Percentiles rank a stretch among this genome's conserved stretches.
phyloP scores from a whole-genome alignment of 257 asterid species.

The Penstemon davidsonii region DNA sequence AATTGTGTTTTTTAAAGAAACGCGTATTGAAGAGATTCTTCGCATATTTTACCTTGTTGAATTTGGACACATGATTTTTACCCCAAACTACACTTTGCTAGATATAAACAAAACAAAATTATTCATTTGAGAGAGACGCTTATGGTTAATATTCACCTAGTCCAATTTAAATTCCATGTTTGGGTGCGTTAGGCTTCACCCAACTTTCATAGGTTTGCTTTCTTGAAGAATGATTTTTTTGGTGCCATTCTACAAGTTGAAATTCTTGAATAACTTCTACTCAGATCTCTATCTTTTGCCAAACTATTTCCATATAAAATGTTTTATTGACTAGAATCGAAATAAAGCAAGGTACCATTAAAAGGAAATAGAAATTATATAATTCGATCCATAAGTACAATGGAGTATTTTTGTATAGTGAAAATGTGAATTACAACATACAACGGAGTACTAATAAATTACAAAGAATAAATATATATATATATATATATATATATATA shows the following conservation, averaged over 20 bases:
- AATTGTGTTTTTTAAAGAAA: background rate
- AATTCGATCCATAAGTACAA: too few relatives aligned
- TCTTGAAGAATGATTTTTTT: slow-evolving; percentile 31
- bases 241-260: slow-evolving; percentile 21
- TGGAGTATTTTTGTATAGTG: too few relatives aligned
- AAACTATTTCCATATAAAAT: slow-evolving; percentile 20
- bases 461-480: too few relatives aligned
- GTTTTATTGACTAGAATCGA: too few relatives aligned
- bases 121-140: slow-evolving; percentile 37
- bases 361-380: too few relatives aligned
- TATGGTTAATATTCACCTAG: slow-evolving; percentile 31
- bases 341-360: too few relatives aligned
- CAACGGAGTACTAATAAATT: too few relatives aligned
- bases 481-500: too few relatives aligned
- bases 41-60: background rate
- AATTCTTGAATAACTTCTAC: slow-evolving; percentile 2
- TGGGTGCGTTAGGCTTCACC: slow-evolving; percentile 44
- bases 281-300: slow-evolving; percentile 32
- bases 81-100: slow-evolving; percentile 5
- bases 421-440: too few relatives aligned
- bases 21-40: background rate
- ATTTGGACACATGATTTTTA: background rate
- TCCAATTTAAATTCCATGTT: slow-evolving; percentile 28
- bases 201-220: slow-evolving; percentile 45
- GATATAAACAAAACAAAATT: slow-evolving; percentile 24